Evolutionary conservation across 352 stramenopile species (phyloP), one percentile per base, ranked within the genome.

Genomic region (Aphanomyces stellatus): DNA sequence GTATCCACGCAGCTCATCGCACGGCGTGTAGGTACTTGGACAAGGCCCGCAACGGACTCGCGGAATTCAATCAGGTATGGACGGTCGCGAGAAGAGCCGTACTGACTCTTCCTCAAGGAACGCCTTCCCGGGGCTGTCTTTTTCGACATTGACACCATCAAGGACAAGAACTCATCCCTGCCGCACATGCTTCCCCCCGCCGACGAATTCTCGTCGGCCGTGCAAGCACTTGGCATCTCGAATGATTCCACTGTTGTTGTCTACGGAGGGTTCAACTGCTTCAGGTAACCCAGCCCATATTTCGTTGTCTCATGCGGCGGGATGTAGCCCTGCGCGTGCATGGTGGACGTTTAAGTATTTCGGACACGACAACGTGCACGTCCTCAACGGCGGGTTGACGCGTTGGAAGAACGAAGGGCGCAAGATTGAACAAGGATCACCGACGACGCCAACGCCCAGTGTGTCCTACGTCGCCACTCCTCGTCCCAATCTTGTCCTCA

Each of bases 271-370:
- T 75, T 80, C 46, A 80, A 93, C 73, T 91, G 81, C 71, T 93
- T 93, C 51, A 92, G 83, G 82, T 91, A 33, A 17, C 6, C 4
- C 15, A 65, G 46, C 27, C 25, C 13, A 13, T 33, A 1, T 7
- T 22, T n/a, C n/a, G n/a, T n/a, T n/a, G n/a, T n/a, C n/a, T n/a
- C n/a, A n/a, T n/a, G n/a, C n/a, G n/a, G n/a, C n/a, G n/a, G n/a
- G 11, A 53, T 25, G 11, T 62, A 93, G 85, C 75, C 72, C 82
- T 4, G 76, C 86, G 25, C 81, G 87, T 40, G 88, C 81, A 70
- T 96, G 86, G 87, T 95, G 84, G 81, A 97, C 83, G 64, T 93
- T 97, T 70, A 91, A 92, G 69, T 88, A 80, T 62, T 96, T 96
- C 75, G 90, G 89, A 4, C 86, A 96, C 62, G 71, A 90, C 33